Base-by-base conservation (phyloP, 106 monocot genomes). In the Cymbidium sinense region DNA sequence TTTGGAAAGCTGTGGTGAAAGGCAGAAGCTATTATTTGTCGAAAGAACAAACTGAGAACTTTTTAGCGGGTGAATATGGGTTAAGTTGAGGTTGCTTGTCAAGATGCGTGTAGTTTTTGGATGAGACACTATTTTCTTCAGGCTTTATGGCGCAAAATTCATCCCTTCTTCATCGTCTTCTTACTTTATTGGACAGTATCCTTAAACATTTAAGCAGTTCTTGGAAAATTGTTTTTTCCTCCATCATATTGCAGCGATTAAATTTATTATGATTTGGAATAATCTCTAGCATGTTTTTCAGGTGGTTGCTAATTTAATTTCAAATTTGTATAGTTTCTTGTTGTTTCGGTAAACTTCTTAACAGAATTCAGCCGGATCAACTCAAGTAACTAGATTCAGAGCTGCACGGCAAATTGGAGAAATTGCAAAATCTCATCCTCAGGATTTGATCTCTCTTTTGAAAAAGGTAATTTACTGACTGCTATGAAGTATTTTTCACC, bases 351-450 rank as follows among this genome's bases (percentile, higher is more conserved):
- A 39, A 71, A 71, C 8, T 35, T 27, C 47, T 89, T 93, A 64
- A 93, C 81, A 50, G 44, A 78, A 70, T 55, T 20, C 64, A 96
- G 96, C 98, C 87, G 98, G 98, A 80, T 99, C 98, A 61, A 92
- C 94, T 75, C 92, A 95, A 89, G 87, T 92, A 77, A 99, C 98
- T 50, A 84, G 98, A 74, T 81, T 95, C 74, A 83, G 92, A 75
- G 98, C 98, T 37, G 98, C 98, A 64, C 88, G 86, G 50, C 98
- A 99, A 81, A 92, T 99, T 85, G 98, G 98, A 43, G 94, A 99
- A 78, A 92, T 99, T 71, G 98, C 92, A 70, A 99, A 92, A 72
- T 94, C 85, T 79, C 90, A 92, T 82, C 94, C 94, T 81, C 92
- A 87, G 62, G 98, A 95, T 47, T 81, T 99, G 50, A 83, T 72